phyloP scores from a whole-genome alignment of 2,329 filamentous ascomycete species.

The Hawksworthiomyces lignivorus region DNA sequence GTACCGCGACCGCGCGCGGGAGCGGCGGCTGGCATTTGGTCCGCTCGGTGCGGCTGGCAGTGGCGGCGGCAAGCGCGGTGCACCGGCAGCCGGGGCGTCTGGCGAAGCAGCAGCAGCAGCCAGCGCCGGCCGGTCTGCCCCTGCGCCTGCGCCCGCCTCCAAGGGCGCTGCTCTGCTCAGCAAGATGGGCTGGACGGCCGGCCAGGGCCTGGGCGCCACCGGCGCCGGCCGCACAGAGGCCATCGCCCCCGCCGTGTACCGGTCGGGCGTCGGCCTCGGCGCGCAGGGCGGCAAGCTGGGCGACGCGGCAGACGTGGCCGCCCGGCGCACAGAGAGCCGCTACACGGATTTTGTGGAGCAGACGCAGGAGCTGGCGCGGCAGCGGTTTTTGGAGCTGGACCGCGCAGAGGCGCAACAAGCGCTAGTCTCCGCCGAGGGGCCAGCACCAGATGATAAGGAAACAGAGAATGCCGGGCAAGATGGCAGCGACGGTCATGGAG shows the following conservation, averaged over 20 bases:
- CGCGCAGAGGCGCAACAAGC: constrained; percentile 6
- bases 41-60: constrained; percentile 48
- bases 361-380: constrained; percentile 58
- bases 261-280: constrained; percentile 61
- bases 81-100: constrained; percentile 24
- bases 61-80: constrained; percentile 19
- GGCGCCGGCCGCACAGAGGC: constrained; percentile 56
- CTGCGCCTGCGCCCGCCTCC: constrained; percentile 37
- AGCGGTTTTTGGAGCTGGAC: constrained; percentile 36
- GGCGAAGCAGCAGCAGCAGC: constrained; percentile 23
- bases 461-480: too few species aligned
- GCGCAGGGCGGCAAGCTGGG: constrained; percentile 63
- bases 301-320: constrained; percentile 57
- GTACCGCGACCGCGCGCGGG: constrained; percentile 61
- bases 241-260: constrained; percentile 57
- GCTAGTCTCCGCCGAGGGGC: too few species aligned
- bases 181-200: constrained; percentile 66
- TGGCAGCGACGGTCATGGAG: too few species aligned
- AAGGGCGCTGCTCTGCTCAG: constrained; percentile 61
- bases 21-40: constrained; percentile 54
- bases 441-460: background rate
- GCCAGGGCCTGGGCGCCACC: constrained; percentile 56
- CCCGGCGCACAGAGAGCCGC: constrained; percentile 46
- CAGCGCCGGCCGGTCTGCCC: constrained; percentile 12
- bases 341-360: constrained; percentile 57